phyloP scores from a whole-genome alignment of 2,329 filamentous ascomycete species.

The Metarhizium robertsii region DNA sequence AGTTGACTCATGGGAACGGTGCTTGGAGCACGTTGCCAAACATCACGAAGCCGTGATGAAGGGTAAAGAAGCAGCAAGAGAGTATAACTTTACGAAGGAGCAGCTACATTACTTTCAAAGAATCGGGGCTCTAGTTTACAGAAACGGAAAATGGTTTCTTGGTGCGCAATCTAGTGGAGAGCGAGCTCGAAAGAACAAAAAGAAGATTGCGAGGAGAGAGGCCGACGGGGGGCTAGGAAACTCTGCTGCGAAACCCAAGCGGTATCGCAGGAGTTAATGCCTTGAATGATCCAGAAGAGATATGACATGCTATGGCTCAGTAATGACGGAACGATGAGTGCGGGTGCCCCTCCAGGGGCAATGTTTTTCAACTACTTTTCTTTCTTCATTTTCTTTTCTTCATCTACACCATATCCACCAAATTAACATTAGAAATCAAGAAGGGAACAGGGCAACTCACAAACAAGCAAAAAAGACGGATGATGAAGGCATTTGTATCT shows the following conservation, averaged over 20 bases:
- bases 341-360: neutral
- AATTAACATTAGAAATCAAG: neutral
- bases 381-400: neutral
- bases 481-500: neutral
- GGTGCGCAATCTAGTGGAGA: conserved; percentile 3
- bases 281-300: neutral
- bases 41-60: conserved; percentile 52
- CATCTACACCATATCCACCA: neutral
- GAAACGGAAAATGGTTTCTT: conserved; percentile 22
- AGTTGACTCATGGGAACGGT: conserved; percentile 60
- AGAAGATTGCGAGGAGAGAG: neutral
- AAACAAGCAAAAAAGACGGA: neutral
- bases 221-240: neutral
- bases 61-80: neutral
- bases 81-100: neutral
- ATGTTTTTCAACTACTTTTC: neutral
- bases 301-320: neutral
- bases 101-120: conserved; percentile 1
- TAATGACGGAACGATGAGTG: neutral
- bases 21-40: conserved; percentile 79
- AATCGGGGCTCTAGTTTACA: conserved; percentile 13
- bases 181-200: conserved; percentile 4
- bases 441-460: neutral
- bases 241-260: neutral
- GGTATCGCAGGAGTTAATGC: neutral